phyloP scores from a whole-genome alignment of 257 asterid species.

The Nicotiana knightiana region DNA sequence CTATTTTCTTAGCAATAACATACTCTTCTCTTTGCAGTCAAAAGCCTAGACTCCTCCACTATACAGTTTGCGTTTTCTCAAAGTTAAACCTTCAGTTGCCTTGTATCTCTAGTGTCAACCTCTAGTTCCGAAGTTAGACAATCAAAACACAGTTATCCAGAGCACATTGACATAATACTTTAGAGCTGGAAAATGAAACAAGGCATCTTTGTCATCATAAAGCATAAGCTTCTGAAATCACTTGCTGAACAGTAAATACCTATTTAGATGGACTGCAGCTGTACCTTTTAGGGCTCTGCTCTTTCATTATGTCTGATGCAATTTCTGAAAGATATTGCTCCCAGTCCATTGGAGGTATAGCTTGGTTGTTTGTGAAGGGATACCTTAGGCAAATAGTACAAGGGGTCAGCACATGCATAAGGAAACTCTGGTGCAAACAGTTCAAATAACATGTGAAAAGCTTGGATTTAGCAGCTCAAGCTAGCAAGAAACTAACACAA shows the following conservation, averaged over 20 bases:
- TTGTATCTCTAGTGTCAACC: not conserved
- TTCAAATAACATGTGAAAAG: not conserved
- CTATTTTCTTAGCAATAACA: not conserved
- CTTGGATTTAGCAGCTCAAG: not conserved
- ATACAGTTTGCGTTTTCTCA: not conserved
- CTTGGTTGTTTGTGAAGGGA: constrained; percentile 73
- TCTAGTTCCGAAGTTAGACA: not conserved
- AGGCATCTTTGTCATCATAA: not conserved
- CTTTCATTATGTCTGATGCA: constrained; percentile 84
- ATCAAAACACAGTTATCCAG: not conserved
- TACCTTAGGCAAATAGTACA: constrained; percentile 43
- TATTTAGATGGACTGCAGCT: constrained; percentile 10
- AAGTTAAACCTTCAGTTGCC: not conserved
- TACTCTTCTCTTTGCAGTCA: not conserved
- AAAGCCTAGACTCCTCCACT: not conserved
- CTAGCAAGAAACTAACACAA: not conserved
- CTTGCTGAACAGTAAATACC: not conserved
- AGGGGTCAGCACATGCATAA: constrained; percentile 5
- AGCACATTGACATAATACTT: too few relatives aligned
- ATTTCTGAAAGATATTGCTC: constrained; percentile 89
- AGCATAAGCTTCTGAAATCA: constrained; percentile 5
- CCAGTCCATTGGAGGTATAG: constrained; percentile 92
- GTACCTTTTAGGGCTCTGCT: constrained; percentile 96
- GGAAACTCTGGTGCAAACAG: not conserved
- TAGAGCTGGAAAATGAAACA: too few relatives aligned